These are phyloP conservation scores for Balamuthia mandrillaris DNA, from an alignment of 208 protist genomes.

Conservation along the genomic window DNA sequence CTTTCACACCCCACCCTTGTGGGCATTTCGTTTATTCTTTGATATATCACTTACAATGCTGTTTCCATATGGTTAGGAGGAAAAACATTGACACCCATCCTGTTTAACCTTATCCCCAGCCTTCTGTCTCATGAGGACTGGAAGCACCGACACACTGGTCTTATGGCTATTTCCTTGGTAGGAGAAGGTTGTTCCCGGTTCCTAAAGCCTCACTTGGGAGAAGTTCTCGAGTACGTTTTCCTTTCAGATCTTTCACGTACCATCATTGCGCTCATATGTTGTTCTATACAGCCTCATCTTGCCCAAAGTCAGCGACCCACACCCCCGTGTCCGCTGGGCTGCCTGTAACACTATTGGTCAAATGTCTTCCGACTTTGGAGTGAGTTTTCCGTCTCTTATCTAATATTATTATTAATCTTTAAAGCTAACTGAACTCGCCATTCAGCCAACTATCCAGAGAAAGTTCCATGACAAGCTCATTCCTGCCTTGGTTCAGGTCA, in stretches of 20 bases:
- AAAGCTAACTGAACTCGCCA: background rate
- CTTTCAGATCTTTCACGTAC: background rate
- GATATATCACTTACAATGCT: background rate
- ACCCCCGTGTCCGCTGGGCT: slow-evolving; percentile 79
- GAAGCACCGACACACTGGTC: slow-evolving; percentile 69
- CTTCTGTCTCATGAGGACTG: slow-evolving; percentile 59
- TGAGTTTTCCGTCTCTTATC: background rate
- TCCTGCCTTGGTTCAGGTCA: slow-evolving; percentile 64
- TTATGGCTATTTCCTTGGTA: slow-evolving; percentile 73
- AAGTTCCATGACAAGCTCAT: slow-evolving; percentile 53
- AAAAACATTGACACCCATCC: slow-evolving; percentile 64
- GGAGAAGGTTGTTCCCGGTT: slow-evolving; percentile 72
- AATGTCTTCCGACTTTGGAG: slow-evolving; percentile 76
- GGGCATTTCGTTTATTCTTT: background rate
- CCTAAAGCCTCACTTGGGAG: slow-evolving; percentile 57
- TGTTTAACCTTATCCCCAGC: slow-evolving; percentile 51
- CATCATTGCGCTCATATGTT: background rate
- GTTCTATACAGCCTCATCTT: slow-evolving; percentile 30
- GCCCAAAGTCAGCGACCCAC: slow-evolving; percentile 61
- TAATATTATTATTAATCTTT: background rate
- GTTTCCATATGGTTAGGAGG: slow-evolving; percentile 44
- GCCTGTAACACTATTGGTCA: slow-evolving; percentile 79
- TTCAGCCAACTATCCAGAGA: slow-evolving; percentile 40
- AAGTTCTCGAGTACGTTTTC: slow-evolving; percentile 59
- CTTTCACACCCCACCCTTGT: background rate